phyloP scores from a whole-genome alignment of 768 basidiomycete species.

The Naganishia vishniacii region DNA sequence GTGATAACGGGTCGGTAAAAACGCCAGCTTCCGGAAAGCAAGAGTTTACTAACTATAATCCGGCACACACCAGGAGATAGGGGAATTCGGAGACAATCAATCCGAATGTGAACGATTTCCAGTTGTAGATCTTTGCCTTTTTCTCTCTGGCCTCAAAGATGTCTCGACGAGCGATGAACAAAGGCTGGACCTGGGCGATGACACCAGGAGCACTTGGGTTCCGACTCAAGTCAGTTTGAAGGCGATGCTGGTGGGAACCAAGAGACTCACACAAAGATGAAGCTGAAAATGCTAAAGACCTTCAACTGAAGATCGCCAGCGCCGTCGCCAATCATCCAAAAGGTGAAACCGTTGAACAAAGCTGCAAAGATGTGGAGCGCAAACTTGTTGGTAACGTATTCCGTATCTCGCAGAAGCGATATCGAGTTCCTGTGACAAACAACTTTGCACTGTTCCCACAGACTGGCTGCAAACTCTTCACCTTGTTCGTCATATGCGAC shows the following conservation, averaged over 20 bases:
- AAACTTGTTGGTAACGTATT: slow-evolving; percentile 49
- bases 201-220: slow-evolving; percentile 65
- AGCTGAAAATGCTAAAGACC: slow-evolving; percentile 61
- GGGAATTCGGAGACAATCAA: slow-evolving; percentile 43
- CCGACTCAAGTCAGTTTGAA: slow-evolving; percentile 26
- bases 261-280: slow-evolving; percentile 34
- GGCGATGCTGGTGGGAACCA: not conserved
- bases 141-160: slow-evolving; percentile 43
- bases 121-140: slow-evolving; percentile 39
- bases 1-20: slow-evolving; percentile 5
- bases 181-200: slow-evolving; percentile 70
- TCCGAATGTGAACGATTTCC: slow-evolving; percentile 39
- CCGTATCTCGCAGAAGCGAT: slow-evolving; percentile 59
- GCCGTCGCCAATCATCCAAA: slow-evolving; percentile 64
- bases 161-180: slow-evolving; percentile 66
- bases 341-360: slow-evolving; percentile 49
- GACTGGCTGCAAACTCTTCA: slow-evolving; percentile 31
- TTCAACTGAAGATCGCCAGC: slow-evolving; percentile 67
- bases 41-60: slow-evolving; percentile 39
- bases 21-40: not conserved
- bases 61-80: slow-evolving; percentile 39
- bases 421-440: slow-evolving; percentile 25
- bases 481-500: slow-evolving; percentile 49
- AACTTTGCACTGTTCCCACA: slow-evolving; percentile 27
- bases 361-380: slow-evolving; percentile 39